Base-by-base conservation (phyloP, 768 basidiomycete species). In the Kwoniella shandongensis region DNA sequence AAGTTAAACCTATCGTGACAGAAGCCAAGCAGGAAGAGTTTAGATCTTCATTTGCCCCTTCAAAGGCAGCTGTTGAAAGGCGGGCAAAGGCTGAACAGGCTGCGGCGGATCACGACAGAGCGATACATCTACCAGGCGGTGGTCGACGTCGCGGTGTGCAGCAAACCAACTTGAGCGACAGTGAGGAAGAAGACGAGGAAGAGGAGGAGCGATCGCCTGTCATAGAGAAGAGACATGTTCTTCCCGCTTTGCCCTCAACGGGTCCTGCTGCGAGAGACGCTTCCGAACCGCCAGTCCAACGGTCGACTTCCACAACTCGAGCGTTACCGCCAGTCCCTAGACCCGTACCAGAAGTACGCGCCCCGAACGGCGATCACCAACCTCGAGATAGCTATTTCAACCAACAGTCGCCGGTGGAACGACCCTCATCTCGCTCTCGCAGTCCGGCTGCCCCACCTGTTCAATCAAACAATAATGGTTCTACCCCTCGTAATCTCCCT, bases 41-140 rank as follows among this genome's bases (percentile, higher is more conserved):
- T 78, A 85, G 84, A 51, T 93, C 91, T 0, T 91, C 93, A 3
- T 97, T 97, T 72, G 88, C 91, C 0, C 86, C 86, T 1, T 89
- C 88, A 17, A 88, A 83, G 68, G 84, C 86, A 62, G 91, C 91
- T 36, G 84, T 85, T 20, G 87, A 97, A 70, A 83, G 94, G 51
- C 87, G 88, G 66, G 88, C 88, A 7, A 89, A 88, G 71, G 81
- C 83, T 13, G 86, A 93, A 69, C 89, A 87, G 11, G 87, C 89
- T 63, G 87, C 90, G 69, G 87, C 84, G 42, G 89, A 89, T 0
- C 83, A 86, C 29, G 84, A 90, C 40, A 87, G 87, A 38, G 90
- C 88, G 11, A 83, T 81, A 41, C 84, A 86, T 44, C 54, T 83
- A 83, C 67, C 92, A 87, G 42, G 92, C 87, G 50, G 80, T 85